Percentiles rank a stretch among this genome's conserved stretches.
Conservation (phyloP, 352 stramenopile species). For the Halophytophthora polymorphica region DNA sequence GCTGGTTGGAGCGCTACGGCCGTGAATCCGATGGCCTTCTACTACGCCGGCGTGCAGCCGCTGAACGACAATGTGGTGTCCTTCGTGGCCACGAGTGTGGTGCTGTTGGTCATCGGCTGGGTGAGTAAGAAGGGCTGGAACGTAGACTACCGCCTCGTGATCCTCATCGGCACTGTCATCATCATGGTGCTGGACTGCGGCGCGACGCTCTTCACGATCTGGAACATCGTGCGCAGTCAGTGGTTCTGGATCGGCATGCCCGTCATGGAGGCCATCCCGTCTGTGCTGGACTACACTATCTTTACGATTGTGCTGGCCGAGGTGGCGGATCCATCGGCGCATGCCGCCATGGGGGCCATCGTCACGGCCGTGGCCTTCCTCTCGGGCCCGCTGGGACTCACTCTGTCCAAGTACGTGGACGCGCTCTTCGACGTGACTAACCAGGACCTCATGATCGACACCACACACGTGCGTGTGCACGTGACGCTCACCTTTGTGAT, state of each 20-base stretch:
- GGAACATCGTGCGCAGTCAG: constrained; percentile 56
- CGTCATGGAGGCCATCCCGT: constrained; percentile 51
- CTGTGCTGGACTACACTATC: constrained; percentile 52
- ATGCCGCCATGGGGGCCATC: constrained; percentile 17
- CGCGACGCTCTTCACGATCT: constrained; percentile 53
- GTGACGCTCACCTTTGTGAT: constrained; percentile 48
- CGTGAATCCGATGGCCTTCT: constrained; percentile 40
- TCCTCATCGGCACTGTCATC: constrained; percentile 29
- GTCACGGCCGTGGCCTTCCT: constrained; percentile 38
- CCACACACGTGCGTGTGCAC: constrained; percentile 34
- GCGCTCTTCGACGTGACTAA: constrained; percentile 46
- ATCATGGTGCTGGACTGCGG: constrained; percentile 38
- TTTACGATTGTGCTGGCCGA: constrained; percentile 44
- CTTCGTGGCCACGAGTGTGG: constrained; percentile 31
- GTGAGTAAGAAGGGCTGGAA: constrained; percentile 38
- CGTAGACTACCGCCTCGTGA: constrained; percentile 38
- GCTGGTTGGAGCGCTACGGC: constrained; percentile 36
- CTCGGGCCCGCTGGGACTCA: constrained; percentile 26
- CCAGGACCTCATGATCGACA: constrained; percentile 49
- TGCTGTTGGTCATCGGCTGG: constrained; percentile 28
- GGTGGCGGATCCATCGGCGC: constrained; percentile 30
- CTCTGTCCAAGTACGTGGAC: constrained; percentile 48
- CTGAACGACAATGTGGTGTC: constrained; percentile 57
- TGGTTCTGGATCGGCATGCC: constrained; percentile 67
- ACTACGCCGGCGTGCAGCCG: constrained; percentile 48